Evolutionary conservation across 2,329 filamentous ascomycete species (phyloP).

Genomic region (Diplocarpon rosae): DNA sequence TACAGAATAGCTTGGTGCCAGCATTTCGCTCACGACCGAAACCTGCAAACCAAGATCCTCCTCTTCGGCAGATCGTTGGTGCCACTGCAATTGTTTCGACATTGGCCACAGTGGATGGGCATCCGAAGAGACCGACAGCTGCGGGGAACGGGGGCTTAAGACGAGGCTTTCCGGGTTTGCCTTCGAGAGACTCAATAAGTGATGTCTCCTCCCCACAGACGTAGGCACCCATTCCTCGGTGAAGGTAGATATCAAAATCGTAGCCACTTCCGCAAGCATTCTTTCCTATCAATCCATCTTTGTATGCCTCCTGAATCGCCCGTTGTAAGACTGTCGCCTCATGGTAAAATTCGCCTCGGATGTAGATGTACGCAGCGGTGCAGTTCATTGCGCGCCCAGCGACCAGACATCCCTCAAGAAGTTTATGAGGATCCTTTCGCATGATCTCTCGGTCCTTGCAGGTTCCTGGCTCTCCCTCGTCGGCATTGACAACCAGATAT

Average conservation of each 20-base stretch:
- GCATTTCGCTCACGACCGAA: constrained; percentile 95
- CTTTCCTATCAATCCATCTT: constrained; percentile 90
- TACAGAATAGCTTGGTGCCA: constrained; percentile 96
- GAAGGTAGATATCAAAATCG: constrained; percentile 94
- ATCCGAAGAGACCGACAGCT: constrained; percentile 93
- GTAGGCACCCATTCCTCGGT: constrained; percentile 95
- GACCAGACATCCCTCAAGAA: constrained; percentile 92
- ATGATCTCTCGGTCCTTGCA: constrained; percentile 99
- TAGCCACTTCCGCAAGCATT: constrained; percentile 95
- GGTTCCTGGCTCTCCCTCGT: constrained; percentile 96
- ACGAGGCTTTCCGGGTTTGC: constrained; percentile 96
- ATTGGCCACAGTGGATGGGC: constrained; percentile 94
- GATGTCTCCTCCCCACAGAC: constrained; percentile 98
- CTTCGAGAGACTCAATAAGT: constrained; percentile 94
- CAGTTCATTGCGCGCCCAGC: constrained; percentile 98
- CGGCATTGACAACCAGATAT: constrained; percentile 95
- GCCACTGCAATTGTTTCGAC: constrained; percentile 95
- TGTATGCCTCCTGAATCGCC: constrained; percentile 96
- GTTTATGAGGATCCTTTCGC: constrained; percentile 99
- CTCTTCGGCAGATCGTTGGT: constrained; percentile 89
- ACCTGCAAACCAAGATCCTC: constrained; percentile 81
- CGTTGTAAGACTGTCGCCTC: constrained; percentile 88
- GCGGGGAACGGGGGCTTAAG: constrained; percentile 98
- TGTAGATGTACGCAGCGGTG: constrained; percentile 97
- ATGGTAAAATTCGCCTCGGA: constrained; percentile 94